Conservation (phyloP, 1,284 basidiomycete genomes). For the Pascua guehoae region DNA sequence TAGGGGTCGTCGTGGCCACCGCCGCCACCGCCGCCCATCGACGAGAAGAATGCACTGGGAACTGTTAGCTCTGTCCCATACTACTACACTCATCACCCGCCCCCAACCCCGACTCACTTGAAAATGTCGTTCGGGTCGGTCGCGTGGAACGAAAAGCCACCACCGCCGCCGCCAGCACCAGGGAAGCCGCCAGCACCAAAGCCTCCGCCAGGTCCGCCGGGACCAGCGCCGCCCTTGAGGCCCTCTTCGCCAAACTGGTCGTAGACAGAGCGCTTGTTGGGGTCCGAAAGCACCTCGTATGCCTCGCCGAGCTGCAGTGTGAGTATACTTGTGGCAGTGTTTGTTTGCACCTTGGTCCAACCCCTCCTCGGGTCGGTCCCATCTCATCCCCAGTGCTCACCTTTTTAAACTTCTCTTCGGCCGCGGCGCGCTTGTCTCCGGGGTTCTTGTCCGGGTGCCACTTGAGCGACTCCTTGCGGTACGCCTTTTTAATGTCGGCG, state of each 20-base stretch:
- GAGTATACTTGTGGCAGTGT: neutral
- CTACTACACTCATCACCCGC: no score
- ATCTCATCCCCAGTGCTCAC: conserved; percentile 48
- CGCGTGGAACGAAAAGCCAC: conserved; percentile 61
- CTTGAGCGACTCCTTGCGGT: conserved; percentile 67
- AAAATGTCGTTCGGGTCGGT: conserved; percentile 89
- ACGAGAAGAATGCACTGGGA: conserved; percentile 63
- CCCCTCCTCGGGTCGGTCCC: no score
- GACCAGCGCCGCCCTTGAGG: conserved; percentile 60
- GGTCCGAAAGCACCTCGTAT: conserved; percentile 91
- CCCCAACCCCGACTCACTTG: conserved; percentile 59
- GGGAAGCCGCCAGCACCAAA: conserved; percentile 54
- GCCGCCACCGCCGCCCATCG: conserved; percentile 36
- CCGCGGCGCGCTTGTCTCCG: conserved; percentile 58
- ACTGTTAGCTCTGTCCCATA: conserved; percentile 12
- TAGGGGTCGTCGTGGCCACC: conserved; percentile 42
- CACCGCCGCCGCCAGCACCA: conserved; percentile 46
- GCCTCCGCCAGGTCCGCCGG: conserved; percentile 46
- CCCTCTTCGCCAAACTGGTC: conserved; percentile 97
- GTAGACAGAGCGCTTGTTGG: conserved; percentile 82
- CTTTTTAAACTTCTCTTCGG: conserved; percentile 90
- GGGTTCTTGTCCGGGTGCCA: conserved; percentile 84
- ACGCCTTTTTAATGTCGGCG: conserved; percentile 70
- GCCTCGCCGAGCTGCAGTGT: conserved; percentile 77
- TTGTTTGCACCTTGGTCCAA: no score